Evolutionary conservation across 257 asterid genomes (phyloP).

Genomic region (Penstemon eatonii): DNA sequence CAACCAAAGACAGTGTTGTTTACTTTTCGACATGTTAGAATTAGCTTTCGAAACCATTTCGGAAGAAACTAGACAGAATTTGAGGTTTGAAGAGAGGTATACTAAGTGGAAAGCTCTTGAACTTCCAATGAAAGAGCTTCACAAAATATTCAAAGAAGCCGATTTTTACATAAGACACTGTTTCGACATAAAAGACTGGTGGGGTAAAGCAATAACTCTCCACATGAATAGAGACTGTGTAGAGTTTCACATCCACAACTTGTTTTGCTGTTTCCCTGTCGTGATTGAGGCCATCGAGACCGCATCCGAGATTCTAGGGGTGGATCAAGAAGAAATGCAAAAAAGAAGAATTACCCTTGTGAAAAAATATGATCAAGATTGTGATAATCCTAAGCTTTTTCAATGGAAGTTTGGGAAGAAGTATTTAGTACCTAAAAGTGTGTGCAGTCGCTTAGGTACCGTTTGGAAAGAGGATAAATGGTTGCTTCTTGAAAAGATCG

Average conservation of each 20-base stretch:
- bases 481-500: constrained; percentile 51
- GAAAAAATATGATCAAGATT: constrained; percentile 62
- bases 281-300: constrained; percentile 90
- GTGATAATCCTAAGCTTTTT: constrained; percentile 55
- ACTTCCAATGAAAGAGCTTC: constrained; percentile 79
- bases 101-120: constrained; percentile 80
- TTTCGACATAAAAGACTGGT: constrained; percentile 67
- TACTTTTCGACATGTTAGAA: constrained; percentile 61
- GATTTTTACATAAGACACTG: constrained; percentile 61
- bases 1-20: constrained; percentile 72
- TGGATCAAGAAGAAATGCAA: constrained; percentile 64
- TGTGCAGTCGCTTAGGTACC: constrained; percentile 47
- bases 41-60: constrained; percentile 69
- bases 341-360: constrained; percentile 46
- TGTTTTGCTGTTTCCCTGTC: constrained; percentile 67
- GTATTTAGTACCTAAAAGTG: constrained; percentile 57
- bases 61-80: constrained; percentile 55
- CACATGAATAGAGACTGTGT: constrained; percentile 63
- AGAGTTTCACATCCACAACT: constrained; percentile 74
- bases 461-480: constrained; percentile 75
- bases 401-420: constrained; percentile 74
- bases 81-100: constrained; percentile 62
- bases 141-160: constrained; percentile 62
- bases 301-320: constrained; percentile 72
- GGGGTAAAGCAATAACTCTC: constrained; percentile 81